Conservation (phyloP, 2,329 filamentous ascomycete genomes). For the Berkeleyomyces basicola region DNA sequence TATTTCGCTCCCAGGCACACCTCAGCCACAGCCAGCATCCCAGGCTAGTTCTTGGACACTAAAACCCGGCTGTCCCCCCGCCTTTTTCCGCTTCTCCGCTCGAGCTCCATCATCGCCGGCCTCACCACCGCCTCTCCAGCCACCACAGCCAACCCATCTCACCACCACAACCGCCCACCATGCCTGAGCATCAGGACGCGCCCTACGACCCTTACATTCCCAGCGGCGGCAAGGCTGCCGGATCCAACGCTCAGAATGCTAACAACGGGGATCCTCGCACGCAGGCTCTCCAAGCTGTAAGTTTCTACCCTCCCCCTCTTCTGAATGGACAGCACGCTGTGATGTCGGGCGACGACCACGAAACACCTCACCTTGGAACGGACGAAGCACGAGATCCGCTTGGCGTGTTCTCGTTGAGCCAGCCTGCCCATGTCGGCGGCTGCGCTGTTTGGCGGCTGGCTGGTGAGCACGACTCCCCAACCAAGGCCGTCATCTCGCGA, state of each 20-base stretch:
- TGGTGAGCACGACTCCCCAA: not conserved
- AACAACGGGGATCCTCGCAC: conserved; percentile 34
- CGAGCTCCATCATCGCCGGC: not conserved
- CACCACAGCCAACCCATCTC: not conserved
- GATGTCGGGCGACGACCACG: not conserved
- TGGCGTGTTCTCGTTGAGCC: not conserved
- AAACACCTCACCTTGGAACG: not conserved
- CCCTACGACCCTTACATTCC: conserved; percentile 87
- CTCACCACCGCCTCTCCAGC: not conserved
- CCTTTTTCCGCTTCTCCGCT: not conserved
- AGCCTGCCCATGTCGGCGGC: not conserved
- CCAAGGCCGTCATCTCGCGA: not conserved
- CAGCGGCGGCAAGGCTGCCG: conserved; percentile 26
- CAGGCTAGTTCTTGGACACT: not conserved
- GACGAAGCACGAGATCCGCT: not conserved
- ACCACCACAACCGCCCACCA: conserved; percentile 19
- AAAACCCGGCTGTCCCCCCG: not conserved
- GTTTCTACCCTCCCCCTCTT: conserved; percentile 19
- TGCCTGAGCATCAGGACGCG: conserved; percentile 35
- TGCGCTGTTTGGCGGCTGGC: too few relatives aligned
- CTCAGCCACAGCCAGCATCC: not conserved
- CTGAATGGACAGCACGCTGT: not conserved
- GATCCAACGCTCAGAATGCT: conserved; percentile 23
- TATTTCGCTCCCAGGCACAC: not conserved
- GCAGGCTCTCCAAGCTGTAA: conserved; percentile 67